Conservation (phyloP, 805 yeast genomes). For the Hanseniaspora lachancei region DNA sequence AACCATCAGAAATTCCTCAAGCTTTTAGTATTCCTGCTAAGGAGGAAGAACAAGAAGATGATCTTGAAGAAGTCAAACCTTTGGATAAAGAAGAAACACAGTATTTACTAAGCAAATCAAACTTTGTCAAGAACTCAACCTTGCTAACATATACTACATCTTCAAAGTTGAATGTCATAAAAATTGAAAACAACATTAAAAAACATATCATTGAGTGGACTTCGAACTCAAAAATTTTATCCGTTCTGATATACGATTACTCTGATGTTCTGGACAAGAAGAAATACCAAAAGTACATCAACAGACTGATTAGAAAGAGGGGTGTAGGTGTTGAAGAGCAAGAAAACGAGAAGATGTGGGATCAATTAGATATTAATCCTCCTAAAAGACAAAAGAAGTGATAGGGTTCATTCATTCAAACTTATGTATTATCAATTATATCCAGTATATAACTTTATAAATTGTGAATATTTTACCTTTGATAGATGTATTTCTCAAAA, state of each 20-base stretch:
- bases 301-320: conserved; percentile 29
- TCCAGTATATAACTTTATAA: no score
- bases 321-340: conserved; percentile 24
- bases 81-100: conserved; percentile 3
- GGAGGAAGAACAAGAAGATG: conserved; percentile 1
- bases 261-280: conserved; percentile 15
- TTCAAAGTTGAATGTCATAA: not conserved
- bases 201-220: conserved; percentile 20
- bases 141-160: not conserved
- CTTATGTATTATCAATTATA: no score
- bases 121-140: not conserved
- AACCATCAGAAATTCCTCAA: conserved; percentile 1
- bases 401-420: no score
- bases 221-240: conserved; percentile 31
- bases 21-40: not conserved
- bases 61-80: not conserved
- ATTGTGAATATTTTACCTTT: no score
- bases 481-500: no score
- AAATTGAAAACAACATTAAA: not conserved
- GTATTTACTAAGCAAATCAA: conserved; percentile 4
- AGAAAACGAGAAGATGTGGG: conserved; percentile 29
- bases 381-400: conserved; percentile 6
- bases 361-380: conserved; percentile 9
- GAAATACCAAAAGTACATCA: conserved; percentile 25
- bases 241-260: conserved; percentile 4